Base-by-base conservation (phyloP, 495 filamentous ascomycete genomes). In the Parathielavia appendiculata region DNA sequence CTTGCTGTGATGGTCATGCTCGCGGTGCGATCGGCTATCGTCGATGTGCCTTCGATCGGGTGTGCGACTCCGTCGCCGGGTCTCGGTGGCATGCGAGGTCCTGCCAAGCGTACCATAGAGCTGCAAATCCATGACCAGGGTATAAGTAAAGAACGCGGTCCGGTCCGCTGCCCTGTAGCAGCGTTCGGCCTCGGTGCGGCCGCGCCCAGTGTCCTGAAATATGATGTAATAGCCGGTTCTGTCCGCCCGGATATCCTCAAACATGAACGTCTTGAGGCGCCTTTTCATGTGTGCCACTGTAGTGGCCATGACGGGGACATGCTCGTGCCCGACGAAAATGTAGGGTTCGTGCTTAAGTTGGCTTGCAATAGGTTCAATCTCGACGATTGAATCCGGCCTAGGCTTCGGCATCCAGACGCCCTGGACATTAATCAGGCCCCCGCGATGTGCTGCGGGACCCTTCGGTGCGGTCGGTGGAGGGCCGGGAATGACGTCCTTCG, bases 71-170 rank as follows among this genome's bases (percentile, higher is more conserved):
- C 59, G 68, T 9, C 56, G 60, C 8, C 55, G 62, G 30, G 51
- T 50, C 64, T 76, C 61, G 61, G 64, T 66, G 40, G 26, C 77
- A 68, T 70, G 83, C 74, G 46, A 82, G 78, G 60, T 80, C 83
- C 51, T 85, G 79, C 67, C 84, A 81, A 67, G 82, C 73, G 71
- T 86, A 76, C 66, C 88, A 82, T 63, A 81, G 72, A 41, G 82
- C 75, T 91, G 84, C 60, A 85, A 84, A 67, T 91, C 86, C 92
- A 99, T 96, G 43, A 83, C 83, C 90, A 99, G 90, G 52, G 80
- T 83, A 66, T 97, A 97, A 6, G 84, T 96, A 76, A 99, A 97
- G 46, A 99, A 80, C 1, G 83, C 78, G 26, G 83, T 83, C 68
- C 85, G 84, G 69, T 96, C 81, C 55, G 85, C 87, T 38, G 83